phyloP scores from a whole-genome alignment of 495 filamentous ascomycete genomes.

The Umbilicaria muhlenbergii region DNA sequence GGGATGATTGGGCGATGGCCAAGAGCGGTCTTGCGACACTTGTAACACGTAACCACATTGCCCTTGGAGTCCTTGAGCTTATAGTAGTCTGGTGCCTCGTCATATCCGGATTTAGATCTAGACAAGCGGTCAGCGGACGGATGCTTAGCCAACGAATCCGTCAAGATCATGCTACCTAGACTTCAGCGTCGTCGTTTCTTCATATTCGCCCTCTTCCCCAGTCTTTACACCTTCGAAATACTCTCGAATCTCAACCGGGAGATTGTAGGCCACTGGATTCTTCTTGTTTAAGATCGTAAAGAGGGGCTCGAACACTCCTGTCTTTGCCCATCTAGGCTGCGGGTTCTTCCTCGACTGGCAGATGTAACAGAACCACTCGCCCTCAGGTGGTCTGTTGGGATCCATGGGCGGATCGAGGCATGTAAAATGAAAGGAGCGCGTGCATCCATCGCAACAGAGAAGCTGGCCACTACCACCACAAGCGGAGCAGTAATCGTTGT shows the following conservation, averaged over 20 bases:
- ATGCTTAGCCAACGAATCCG: background rate
- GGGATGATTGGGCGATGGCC: conserved; percentile 50
- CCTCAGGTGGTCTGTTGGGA: conserved; percentile 43
- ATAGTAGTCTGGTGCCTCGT: conserved; percentile 51
- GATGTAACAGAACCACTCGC: conserved; percentile 71
- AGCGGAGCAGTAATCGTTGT: conserved; percentile 73
- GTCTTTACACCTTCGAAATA: conserved; percentile 61
- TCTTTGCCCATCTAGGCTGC: conserved; percentile 10
- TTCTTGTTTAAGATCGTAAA: conserved; percentile 41
- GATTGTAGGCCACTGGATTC: conserved; percentile 56
- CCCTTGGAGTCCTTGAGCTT: conserved; percentile 50
- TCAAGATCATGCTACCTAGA: conserved; percentile 21
- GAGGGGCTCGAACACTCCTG: conserved; percentile 40
- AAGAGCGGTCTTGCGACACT: conserved; percentile 44
- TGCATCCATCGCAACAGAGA: conserved; percentile 85
- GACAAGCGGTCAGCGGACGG: conserved; percentile 1
- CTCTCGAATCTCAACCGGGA: conserved; percentile 52
- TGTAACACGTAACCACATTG: conserved; percentile 52
- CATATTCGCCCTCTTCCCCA: conserved; percentile 63
- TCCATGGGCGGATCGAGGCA: conserved; percentile 71
- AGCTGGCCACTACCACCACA: conserved; percentile 72
- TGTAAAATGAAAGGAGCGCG: conserved; percentile 68
- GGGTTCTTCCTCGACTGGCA: conserved; percentile 34
- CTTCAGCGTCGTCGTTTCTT: conserved; percentile 33
- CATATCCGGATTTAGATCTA: conserved; percentile 22